These are phyloP conservation scores for Pyrus betulifolia DNA, from an alignment of 306 rosid genomes.

Conservation along the genomic window DNA sequence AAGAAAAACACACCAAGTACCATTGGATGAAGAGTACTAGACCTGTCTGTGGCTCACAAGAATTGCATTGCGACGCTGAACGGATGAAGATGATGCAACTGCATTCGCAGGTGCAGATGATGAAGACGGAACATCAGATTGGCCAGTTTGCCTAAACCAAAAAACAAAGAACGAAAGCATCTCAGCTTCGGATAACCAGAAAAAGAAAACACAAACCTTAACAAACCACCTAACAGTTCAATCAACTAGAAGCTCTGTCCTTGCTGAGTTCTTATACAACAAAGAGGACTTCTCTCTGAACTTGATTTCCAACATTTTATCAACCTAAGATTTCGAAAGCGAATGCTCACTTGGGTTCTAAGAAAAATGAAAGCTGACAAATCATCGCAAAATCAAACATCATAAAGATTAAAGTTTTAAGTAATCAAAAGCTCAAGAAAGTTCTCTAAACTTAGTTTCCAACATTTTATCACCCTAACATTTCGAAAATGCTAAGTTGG, in stretches of 20 bases:
- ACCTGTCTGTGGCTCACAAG: slow-evolving; percentile 97
- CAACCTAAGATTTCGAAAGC: not conserved
- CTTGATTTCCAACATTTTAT: not conserved
- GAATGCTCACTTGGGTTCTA: not conserved
- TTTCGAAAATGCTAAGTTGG: not conserved
- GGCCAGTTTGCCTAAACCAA: slow-evolving; percentile 44
- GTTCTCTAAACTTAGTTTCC: not conserved
- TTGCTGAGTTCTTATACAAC: not conserved
- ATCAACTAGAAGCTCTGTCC: not conserved
- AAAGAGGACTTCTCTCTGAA: not conserved
- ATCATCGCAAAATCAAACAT: too few species aligned
- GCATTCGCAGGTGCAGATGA: slow-evolving; percentile 36
- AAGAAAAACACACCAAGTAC: not conserved
- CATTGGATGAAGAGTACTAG: not conserved
- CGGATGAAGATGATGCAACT: slow-evolving; percentile 24
- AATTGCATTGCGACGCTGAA: slow-evolving; percentile 70
- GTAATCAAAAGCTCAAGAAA: too few species aligned
- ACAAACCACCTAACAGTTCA: not conserved
- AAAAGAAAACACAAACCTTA: not conserved
- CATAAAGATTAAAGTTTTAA: too few species aligned
- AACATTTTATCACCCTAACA: not conserved
- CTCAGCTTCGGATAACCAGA: not conserved
- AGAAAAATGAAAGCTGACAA: not conserved
- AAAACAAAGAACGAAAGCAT: slow-evolving; percentile 2
- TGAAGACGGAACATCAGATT: slow-evolving; percentile 36